Conservation (phyloP, 306 rosid genomes). For the Prinsepia uniflora region DNA sequence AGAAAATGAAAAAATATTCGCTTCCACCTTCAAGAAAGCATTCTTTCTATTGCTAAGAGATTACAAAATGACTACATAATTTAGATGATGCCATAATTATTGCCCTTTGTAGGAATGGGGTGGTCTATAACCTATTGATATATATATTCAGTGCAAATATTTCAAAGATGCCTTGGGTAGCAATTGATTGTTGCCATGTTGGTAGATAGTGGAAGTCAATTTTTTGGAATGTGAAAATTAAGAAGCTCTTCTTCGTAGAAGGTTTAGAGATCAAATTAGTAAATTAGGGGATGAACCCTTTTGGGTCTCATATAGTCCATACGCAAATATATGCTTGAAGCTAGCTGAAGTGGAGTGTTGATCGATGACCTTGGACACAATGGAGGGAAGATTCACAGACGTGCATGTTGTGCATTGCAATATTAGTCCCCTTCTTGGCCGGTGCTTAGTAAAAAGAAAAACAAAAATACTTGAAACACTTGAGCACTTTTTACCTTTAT, state of each 20-base stretch:
- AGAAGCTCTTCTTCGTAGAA: neutral
- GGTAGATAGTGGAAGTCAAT: conserved; percentile 21
- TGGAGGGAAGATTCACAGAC: conserved; percentile 13
- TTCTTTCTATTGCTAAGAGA: neutral
- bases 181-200: conserved; percentile 19
- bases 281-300: neutral
- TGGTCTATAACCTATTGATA: neutral
- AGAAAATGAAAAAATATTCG: too few species aligned
- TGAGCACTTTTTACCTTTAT: too few species aligned
- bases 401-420: neutral
- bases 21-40: neutral
- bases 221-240: neutral
- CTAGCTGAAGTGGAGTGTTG: neutral
- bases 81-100: neutral
- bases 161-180: conserved; percentile 42
- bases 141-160: neutral
- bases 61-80: neutral
- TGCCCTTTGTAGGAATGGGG: neutral
- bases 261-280: neutral
- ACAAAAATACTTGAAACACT: neutral
- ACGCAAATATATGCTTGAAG: too few species aligned
- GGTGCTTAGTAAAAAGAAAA: neutral
- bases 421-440: neutral
- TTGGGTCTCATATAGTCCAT: neutral
- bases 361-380: conserved; percentile 26